Base-by-base conservation (phyloP, 2,329 filamentous ascomycete species). In the Trichothecium roseum region DNA sequence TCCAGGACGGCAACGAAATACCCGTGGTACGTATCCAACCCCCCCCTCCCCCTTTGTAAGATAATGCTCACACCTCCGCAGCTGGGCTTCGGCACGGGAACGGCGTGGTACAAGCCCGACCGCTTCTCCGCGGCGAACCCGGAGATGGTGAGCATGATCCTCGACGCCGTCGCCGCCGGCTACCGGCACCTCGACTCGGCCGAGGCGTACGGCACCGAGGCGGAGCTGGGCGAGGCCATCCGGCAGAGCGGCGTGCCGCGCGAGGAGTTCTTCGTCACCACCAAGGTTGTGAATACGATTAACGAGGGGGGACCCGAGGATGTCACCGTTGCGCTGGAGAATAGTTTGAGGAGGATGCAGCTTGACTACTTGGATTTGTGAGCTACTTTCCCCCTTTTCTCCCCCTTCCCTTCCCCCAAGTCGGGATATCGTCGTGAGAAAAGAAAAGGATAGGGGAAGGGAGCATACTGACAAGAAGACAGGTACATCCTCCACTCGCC, bases 171-270 rank as follows among this genome's bases (percentile, higher is more conserved):
- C 47, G 69, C 72, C 37, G 56, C 74, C n/a, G 82, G 80, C 17
- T 87, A 78, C 54, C 67, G 68, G 39, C 82, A 88, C 49, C 65
- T 88, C 3, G 84, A 89, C 53, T 75, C 82, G 30, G 84, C 84
- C 15, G 78, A 88, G 62, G 73, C 60, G 12, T 80, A 81, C 51
- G 64, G 66, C 34, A 81, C 78, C 46, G 77, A 88, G 56, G 59
- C 69, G 43, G 81, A 86, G 53, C 73, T 87, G 17, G 83, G 82
- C 40, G 62, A 65, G 22, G 82, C 80, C 34, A 84, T 87, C 63
- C 77, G 78, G 55, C 69, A 74, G 34, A 70, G 71, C 18, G 72
- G 72, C 34, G 51, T 85, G 2, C 72, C 79, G 4, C 72, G 82
- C 26, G 69, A 76, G 45, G 63, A 78, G 56, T 75, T 87, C 48